Percentiles rank a stretch among this genome's conserved stretches.
These are phyloP conservation scores for Colletotrichum higginsianum DNA, from an alignment of 2,329 filamentous ascomycete species.

Conservation along the genomic window DNA sequence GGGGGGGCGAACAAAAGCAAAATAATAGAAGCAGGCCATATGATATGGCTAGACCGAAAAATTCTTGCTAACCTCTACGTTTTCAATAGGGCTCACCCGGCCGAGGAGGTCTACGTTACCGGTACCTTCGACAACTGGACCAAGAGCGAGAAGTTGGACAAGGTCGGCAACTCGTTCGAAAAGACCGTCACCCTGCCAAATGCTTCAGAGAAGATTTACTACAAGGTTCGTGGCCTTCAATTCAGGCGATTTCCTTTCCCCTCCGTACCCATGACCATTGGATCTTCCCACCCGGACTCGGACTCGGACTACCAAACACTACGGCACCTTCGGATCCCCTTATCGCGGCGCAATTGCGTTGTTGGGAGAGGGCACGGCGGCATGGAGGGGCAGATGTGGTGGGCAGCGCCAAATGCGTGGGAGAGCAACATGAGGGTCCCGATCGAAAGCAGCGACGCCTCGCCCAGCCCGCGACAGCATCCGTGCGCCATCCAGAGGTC, in stretches of 20 bases:
- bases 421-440: conserved; percentile 12
- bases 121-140: conserved; percentile 96
- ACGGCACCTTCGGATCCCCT: conserved; percentile 29
- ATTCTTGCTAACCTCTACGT: conserved; percentile 36
- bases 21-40: conserved; percentile 5
- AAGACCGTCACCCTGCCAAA: conserved; percentile 84
- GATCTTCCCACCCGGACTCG: conserved; percentile 10
- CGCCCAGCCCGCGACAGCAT: conserved; percentile 38
- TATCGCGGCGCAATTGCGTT: conserved; percentile 15
- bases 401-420: neutral
- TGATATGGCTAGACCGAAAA: neutral
- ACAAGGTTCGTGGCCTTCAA: conserved; percentile 80
- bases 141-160: conserved; percentile 87
- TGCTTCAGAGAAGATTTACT: conserved; percentile 81
- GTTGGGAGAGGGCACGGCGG: conserved; percentile 2
- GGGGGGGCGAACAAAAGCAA: too few relatives aligned
- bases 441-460: conserved; percentile 39
- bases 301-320: conserved; percentile 14
- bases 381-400: conserved; percentile 21
- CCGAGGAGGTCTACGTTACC: conserved; percentile 92
- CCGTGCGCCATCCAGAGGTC: conserved; percentile 33
- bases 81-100: conserved; percentile 82
- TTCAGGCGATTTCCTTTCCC: conserved; percentile 29
- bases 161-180: conserved; percentile 80
- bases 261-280: conserved; percentile 29